Evolutionary conservation across 108 stramenopile genomes (phyloP).

Genomic region (Bacterosira constricta): DNA sequence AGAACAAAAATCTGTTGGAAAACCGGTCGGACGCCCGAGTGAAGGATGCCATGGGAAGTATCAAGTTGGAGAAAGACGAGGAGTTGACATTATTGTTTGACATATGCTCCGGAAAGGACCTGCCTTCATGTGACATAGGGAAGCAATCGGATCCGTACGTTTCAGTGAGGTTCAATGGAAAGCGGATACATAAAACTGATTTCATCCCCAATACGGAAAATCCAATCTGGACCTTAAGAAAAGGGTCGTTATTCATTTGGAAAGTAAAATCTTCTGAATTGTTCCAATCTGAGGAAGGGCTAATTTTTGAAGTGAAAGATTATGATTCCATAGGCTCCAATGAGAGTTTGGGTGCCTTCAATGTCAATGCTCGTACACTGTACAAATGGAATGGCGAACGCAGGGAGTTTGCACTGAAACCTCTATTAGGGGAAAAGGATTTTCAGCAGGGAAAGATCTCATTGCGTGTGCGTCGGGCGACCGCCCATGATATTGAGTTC

Average conservation of each 20-base stretch:
- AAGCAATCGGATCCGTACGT: slow-evolving; percentile 69
- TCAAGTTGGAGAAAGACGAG: slow-evolving; percentile 52
- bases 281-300: slow-evolving; percentile 64
- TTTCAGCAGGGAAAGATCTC: slow-evolving; percentile 56
- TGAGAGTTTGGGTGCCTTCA: slow-evolving; percentile 61
- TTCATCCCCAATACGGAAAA: slow-evolving; percentile 55
- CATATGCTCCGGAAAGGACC: slow-evolving; percentile 68
- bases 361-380: slow-evolving; percentile 49
- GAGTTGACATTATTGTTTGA: slow-evolving; percentile 60
- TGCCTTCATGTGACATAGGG: slow-evolving; percentile 64
- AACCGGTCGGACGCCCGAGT: slow-evolving; percentile 44
- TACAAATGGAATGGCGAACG: slow-evolving; percentile 74
- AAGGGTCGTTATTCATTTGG: slow-evolving; percentile 68
- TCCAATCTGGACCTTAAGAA: slow-evolving; percentile 80
- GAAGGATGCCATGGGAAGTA: slow-evolving; percentile 45
- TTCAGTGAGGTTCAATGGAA: slow-evolving; percentile 46
- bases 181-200: slow-evolving; percentile 64
- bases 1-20: slow-evolving; percentile 49
- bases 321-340: slow-evolving; percentile 58
- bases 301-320: slow-evolving; percentile 72
- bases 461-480: slow-evolving; percentile 72
- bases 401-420: slow-evolving; percentile 44
- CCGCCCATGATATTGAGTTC: slow-evolving; percentile 69
- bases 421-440: slow-evolving; percentile 24
- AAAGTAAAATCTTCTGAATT: slow-evolving; percentile 55